Percentiles rank a stretch among this genome's conserved stretches.
Conservation (phyloP, 768 basidiomycete species). For the Lactifluus subvellereus region DNA sequence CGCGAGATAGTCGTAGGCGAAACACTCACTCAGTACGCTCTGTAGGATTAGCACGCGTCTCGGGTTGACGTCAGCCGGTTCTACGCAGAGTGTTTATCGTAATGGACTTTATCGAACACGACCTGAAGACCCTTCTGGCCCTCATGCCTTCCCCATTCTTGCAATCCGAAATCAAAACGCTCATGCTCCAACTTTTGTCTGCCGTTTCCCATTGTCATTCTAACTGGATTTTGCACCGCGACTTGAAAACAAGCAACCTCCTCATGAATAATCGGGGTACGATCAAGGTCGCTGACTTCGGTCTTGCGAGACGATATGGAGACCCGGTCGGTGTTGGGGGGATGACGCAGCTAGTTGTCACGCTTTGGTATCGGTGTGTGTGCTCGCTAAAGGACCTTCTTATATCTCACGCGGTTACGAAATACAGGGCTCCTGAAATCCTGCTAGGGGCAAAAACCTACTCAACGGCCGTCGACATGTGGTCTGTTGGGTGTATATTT, state of each 20-base stretch:
- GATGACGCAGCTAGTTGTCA: slow-evolving; percentile 96
- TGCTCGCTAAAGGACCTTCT: slow-evolving; percentile 11
- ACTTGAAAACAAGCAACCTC: slow-evolving; percentile 95
- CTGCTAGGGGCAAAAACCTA: slow-evolving; percentile 90
- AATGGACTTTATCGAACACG: slow-evolving; percentile 99
- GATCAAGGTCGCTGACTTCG: slow-evolving; percentile 98
- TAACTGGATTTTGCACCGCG: slow-evolving; percentile 97
- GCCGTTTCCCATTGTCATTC: slow-evolving; percentile 92
- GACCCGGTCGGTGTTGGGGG: slow-evolving; percentile 96
- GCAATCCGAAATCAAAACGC: slow-evolving; percentile 96
- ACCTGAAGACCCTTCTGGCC: slow-evolving; percentile 91
- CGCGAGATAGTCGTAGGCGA: slow-evolving; percentile 98
- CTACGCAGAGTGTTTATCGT: slow-evolving; percentile 89
- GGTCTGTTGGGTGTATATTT: slow-evolving; percentile 99
- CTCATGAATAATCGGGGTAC: slow-evolving; percentile 99
- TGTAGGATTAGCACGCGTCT: slow-evolving; percentile 8
- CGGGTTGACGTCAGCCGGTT: slow-evolving; percentile 5
- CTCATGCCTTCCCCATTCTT: slow-evolving; percentile 96
- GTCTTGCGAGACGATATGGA: slow-evolving; percentile 90
- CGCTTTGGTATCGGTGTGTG: slow-evolving; percentile 93
- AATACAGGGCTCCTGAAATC: slow-evolving; percentile 83
- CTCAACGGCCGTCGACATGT: slow-evolving; percentile 94
- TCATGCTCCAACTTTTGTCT: slow-evolving; percentile 88
- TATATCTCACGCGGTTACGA: neutral
- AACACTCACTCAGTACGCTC: slow-evolving; percentile 91